Percentiles rank a stretch among this genome's conserved stretches.
Evolutionary conservation across 495 filamentous ascomycete genomes (phyloP).

Genomic region (Lasiosphaeriaceae sp.): DNA sequence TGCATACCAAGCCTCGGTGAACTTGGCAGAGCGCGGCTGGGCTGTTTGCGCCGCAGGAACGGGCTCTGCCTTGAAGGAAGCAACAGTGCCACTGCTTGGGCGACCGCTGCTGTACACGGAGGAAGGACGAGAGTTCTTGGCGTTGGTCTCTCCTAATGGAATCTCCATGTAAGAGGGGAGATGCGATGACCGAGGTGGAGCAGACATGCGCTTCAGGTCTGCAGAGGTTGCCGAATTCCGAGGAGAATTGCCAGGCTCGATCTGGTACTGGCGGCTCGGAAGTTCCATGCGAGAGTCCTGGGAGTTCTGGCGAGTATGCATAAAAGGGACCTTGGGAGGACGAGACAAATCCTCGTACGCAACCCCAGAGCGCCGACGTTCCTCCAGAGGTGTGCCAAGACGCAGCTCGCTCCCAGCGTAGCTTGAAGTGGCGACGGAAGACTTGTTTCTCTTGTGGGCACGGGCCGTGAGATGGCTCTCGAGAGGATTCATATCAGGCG

Average conservation of each 20-base stretch:
- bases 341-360: constrained; percentile 52
- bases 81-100: constrained; percentile 27
- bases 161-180: constrained; percentile 38
- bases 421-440: constrained; percentile 57
- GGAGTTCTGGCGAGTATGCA: constrained; percentile 64
- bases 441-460: constrained; percentile 70
- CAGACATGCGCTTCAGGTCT: constrained; percentile 41
- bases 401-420: constrained; percentile 50
- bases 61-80: constrained; percentile 15
- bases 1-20: constrained; percentile 58
- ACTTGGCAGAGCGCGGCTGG: constrained; percentile 54
- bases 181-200: constrained; percentile 19
- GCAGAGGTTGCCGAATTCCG: constrained; percentile 37
- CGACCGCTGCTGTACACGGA: constrained; percentile 16
- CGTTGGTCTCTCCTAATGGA: constrained; percentile 33
- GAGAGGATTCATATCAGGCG: constrained; percentile 89
- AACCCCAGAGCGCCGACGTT: constrained; percentile 45
- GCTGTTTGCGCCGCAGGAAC: constrained; percentile 30
- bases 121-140: constrained; percentile 21
- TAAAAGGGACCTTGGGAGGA: constrained; percentile 66
- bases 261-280: constrained; percentile 48
- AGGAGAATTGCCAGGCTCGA: constrained; percentile 41
- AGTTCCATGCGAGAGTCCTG: constrained; percentile 50
- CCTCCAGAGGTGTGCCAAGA: constrained; percentile 43
- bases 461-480: constrained; percentile 82